phyloP scores from a whole-genome alignment of 805 yeast species.

The Wickerhamiella bombiphila region DNA sequence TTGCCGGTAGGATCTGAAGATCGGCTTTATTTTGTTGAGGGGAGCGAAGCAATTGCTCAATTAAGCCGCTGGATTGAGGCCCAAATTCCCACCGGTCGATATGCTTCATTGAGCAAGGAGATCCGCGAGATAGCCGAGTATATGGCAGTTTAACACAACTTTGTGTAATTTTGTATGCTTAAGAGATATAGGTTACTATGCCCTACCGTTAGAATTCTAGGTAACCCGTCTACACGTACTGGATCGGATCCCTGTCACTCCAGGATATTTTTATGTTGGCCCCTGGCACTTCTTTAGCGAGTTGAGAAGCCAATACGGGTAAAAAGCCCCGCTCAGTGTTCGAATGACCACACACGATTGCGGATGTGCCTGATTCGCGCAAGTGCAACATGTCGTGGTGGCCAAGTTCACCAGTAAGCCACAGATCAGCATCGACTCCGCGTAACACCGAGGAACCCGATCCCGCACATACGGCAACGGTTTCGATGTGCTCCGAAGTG shows the following conservation, averaged over 20 bases:
- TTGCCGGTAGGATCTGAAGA: conserved; percentile 3
- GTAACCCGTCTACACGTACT: conserved; percentile 19
- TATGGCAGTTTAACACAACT: not conserved
- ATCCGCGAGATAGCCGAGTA: conserved; percentile 1
- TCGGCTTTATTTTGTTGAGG: conserved; percentile 17
- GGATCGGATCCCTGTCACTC: conserved; percentile 52
- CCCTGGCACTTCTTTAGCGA: conserved; percentile 29
- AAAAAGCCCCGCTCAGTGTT: conserved; percentile 87
- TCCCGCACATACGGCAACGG: conserved; percentile 87
- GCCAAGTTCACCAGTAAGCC: conserved; percentile 81
- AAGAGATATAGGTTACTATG: not conserved
- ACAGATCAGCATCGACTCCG: conserved; percentile 46
- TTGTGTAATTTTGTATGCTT: not conserved
- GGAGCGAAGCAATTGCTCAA: conserved; percentile 14
- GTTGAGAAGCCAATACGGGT: conserved; percentile 34
- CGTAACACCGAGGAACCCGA: conserved; percentile 70
- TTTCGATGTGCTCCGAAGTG: conserved; percentile 27
- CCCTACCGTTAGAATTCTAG: not conserved
- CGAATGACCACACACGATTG: conserved; percentile 74
- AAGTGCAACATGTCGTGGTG: conserved; percentile 78
- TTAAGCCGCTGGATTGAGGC: conserved; percentile 21
- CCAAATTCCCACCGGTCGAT: no score
- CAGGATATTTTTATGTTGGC: conserved; percentile 37
- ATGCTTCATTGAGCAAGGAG: conserved; percentile 1
- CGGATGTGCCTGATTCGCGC: conserved; percentile 55